A percentile compares a stretch with the other conserved stretches of the same genome.
phyloP scores from a whole-genome alignment of 306 rosid species.

The Datisca glomerata region DNA sequence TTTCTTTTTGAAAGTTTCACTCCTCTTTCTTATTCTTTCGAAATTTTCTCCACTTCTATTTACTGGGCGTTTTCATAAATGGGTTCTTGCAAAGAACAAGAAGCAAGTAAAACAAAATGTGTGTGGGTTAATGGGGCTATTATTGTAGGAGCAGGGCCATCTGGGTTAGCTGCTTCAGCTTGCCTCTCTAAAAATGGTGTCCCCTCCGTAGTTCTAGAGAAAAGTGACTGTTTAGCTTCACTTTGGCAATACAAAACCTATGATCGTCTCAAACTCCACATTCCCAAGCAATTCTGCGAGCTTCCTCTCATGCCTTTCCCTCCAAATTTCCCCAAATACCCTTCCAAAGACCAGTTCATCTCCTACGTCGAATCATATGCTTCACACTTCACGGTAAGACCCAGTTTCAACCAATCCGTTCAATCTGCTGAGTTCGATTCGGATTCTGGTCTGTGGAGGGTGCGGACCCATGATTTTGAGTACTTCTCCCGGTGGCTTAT shows the following conservation, averaged over 20 bases:
- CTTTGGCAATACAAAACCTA: constrained; percentile 69
- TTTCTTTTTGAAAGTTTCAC: background rate
- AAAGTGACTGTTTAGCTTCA: constrained; percentile 59
- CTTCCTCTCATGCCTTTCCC: constrained; percentile 71
- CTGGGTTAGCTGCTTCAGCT: constrained; percentile 84
- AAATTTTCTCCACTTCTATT: background rate
- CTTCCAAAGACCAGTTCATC: constrained; percentile 61
- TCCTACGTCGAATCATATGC: constrained; percentile 78
- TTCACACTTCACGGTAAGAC: constrained; percentile 38
- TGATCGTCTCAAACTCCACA: constrained; percentile 82
- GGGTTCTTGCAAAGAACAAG: constrained; percentile 43
- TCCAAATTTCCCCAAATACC: constrained; percentile 56
- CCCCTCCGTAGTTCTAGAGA: constrained; percentile 54
- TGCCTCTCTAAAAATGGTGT: constrained; percentile 44
- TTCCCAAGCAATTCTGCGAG: constrained; percentile 68
- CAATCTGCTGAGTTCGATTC: constrained; percentile 37
- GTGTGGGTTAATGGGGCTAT: constrained; percentile 55
- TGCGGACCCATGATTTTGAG: constrained; percentile 28
- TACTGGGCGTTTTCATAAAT: constrained; percentile 23
- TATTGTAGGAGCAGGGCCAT: constrained; percentile 90
- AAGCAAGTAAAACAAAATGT: constrained; percentile 12
- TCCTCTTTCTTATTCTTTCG: background rate
- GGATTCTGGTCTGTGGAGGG: constrained; percentile 33
- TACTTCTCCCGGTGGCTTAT: constrained; percentile 64
- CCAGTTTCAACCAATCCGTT: constrained; percentile 57